Evolutionary conservation across 139 green algal species (phyloP), one percentile per base, ranked within the genome.

Genomic region (Chlorella sorokiniana): DNA sequence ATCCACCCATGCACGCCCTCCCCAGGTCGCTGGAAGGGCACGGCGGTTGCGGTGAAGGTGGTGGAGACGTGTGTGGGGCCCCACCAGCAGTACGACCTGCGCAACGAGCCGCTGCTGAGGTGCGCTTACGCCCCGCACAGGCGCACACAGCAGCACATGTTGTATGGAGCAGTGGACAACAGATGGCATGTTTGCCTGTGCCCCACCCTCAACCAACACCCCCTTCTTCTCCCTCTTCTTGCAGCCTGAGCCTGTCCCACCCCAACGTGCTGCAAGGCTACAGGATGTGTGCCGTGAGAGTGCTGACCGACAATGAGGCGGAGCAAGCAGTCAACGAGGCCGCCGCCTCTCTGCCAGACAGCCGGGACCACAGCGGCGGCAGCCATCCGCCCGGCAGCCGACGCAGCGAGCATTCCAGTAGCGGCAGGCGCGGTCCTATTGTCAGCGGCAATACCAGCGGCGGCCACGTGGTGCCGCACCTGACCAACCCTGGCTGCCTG

Each of bases 251-350:
- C 23, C 69, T 76, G 8, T 41, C 42, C 8, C 69, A 76, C 42
- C 69, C 69, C 41, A 76, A 76, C 69, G n/a, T 76, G 1, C n/a
- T 54, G 14, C 29, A 40, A 23, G 44, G 41, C 41, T 76, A 61
- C 42, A 76, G 61, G 42, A 42, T 45, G 42, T 76, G 69, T 31
- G 69, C 44, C 27, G 69, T 76, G 69, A 33, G 27, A 23, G 27
- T 76, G 3, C 41, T 56, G 35, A 9, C 69, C 29, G 69, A 61
- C 9, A 10, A 20, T 1, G 35, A 5, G 65, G 35, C 35, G n/a
- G 37, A 29, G 18, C 10, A 10, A 0, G 38, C 0, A 27, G 14
- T 3, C 2, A 35, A 70, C 11, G 27, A 27, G 16, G 65, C 65
- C 2, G 1, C 65, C 29, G 65, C 31, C 48, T 16, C 9, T 4